These are phyloP conservation scores for Phytophthora quininea DNA, from an alignment of 352 stramenopile species.

Conservation along the genomic window DNA sequence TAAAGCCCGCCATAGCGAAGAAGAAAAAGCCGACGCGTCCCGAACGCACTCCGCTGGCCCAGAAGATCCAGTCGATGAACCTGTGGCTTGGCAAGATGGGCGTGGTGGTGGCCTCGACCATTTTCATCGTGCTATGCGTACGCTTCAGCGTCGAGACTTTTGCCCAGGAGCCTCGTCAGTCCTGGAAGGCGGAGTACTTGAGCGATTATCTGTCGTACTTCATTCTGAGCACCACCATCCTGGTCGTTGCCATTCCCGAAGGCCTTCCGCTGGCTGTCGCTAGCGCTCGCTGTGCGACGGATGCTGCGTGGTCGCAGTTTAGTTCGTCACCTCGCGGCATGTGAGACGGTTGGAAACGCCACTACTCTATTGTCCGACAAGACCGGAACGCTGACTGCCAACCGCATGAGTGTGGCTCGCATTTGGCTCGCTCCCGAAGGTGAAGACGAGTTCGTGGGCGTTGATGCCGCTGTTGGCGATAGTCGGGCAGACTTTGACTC, in stretches of 20 bases:
- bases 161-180: constrained; percentile 40
- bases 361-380: constrained; percentile 98
- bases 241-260: constrained; percentile 89
- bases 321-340: constrained; percentile 95
- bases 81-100: constrained; percentile 72
- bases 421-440: constrained; percentile 50
- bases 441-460: constrained; percentile 17
- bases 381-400: constrained; percentile 96
- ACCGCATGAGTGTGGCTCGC: constrained; percentile 94
- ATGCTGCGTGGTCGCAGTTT: constrained; percentile 97
- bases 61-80: constrained; percentile 80
- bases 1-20: constrained; percentile 1
- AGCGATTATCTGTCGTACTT: constrained; percentile 78
- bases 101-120: constrained; percentile 57
- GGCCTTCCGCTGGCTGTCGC: constrained; percentile 89
- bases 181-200: constrained; percentile 45
- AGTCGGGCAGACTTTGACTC: constrained; percentile 23
- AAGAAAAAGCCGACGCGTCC: constrained; percentile 19
- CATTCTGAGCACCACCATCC: constrained; percentile 88
- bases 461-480: background rate
- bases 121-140: constrained; percentile 65
- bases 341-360: constrained; percentile 97
- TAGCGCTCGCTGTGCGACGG: constrained; percentile 92
- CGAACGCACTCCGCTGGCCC: constrained; percentile 61
- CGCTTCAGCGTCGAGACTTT: constrained; percentile 70